Evolutionary conservation across 176 grass and related monocot genomes (phyloP), one percentile per base, ranked within the genome.

Genomic region (Carex kokanica): DNA sequence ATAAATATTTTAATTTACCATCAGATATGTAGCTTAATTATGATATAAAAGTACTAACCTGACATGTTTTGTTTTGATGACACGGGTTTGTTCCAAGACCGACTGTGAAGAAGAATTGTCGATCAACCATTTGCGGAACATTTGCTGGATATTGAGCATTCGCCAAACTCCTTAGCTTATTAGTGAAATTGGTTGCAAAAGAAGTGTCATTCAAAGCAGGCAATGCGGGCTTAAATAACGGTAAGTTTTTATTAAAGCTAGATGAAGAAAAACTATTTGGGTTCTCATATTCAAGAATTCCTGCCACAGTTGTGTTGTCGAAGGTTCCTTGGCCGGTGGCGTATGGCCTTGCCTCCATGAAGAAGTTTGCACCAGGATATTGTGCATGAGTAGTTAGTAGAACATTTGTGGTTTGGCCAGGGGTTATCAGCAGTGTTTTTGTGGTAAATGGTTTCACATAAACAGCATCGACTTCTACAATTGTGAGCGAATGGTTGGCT

Each of bases 261-360:
- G 40, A 8, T 12, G 53, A 11, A 38, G 75, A 70, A 0, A 70
- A 41, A 54, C 73, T 21, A 2, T 55, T 59, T 32, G 78, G 79
- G 27, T 80, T 78, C 0, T 78, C 23, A 86, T 97, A 97, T 88
- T 92, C 88, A 63, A 97, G 85, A 8, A 88, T 60, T 86, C 86
- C 92, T 34, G 40, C 82, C 15, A 90, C 92, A 3, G 94, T 94
- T 65, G 92, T 86, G 87, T 97, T 97, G 90, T 97, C 94, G 86
- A 92, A 94, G 17, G 94, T 91, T 79, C 86, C 94, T 0, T 82
- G 12, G 0, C 83, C 88, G 60, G 86, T 88, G 58, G 71, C 88
- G 84, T 92, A 97, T 0, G 92, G 92, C 69, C 80, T 63, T 66
- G 83, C 83, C 66, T 83, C 82, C 64, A 97, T 92, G 83, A 88